Evolutionary conservation across 1,284 basidiomycete genomes (phyloP), one percentile per base, ranked within the genome.

Genomic region (Malassezia cuniculi): DNA sequence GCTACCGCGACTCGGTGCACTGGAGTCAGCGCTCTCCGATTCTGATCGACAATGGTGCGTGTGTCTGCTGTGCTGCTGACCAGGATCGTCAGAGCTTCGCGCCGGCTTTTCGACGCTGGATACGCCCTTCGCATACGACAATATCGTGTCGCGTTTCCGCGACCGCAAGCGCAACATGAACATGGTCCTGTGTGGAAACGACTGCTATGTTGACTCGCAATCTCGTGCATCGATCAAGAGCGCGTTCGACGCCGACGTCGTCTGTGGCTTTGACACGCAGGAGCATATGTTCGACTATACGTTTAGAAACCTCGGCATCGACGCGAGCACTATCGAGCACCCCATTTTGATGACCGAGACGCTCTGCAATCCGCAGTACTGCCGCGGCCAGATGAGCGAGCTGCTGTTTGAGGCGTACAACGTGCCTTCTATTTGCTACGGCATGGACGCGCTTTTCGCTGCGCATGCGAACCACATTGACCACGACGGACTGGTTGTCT

Each of bases 321-420:
- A 85, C 57, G 76, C 78, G 0, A 70, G 77, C 14, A 73, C 75
- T n/a, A 74, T 94, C 22, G 76, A 82, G 42, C 87, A 95, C 65
- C 89, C 90, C 0, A 73, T 99, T 18, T 71, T 93, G 46, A 93
- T 97, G 85, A 82, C 86, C 0, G 93, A 99, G 67, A 76, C 86
- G 8, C 71, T 97, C 2, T 81, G 80, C 48, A 85, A 86, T 27
- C 87, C 89, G 0, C 69, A 90, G 19, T 85, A 90, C 69, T 90
- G 85, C 8, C 74, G 93, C 66, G 75, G 79, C 25, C 68, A 93
- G 46, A 93, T 87, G 18, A 89, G 87, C 1, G 93, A 99, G 65
- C 77, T 99, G 17, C 77, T 97, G 68, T 99, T 99, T 63, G 93
- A 99, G 71, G 77, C 80, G 32, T 99, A 97, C 66, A 75, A 75